Evolutionary conservation across 2,329 filamentous ascomycete genomes (phyloP), one percentile per base, ranked within the genome.

Genomic region (Fusarium euwallaceae): DNA sequence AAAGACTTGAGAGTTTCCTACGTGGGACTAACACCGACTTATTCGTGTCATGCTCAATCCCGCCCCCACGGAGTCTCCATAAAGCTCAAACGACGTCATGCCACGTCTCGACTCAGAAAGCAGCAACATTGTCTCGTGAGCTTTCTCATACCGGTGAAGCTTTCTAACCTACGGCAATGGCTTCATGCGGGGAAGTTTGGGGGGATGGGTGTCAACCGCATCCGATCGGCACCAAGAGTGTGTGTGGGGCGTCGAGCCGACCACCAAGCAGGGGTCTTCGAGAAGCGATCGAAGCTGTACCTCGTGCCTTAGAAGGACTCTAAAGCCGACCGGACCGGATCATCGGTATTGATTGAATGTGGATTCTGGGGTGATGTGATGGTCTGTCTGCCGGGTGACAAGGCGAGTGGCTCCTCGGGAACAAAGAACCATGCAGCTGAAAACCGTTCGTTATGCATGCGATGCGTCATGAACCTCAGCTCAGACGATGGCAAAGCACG

Each of bases 401-500:
- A 32, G 17, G 48, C 24, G 48, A 53, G 24, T 53, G 24, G 27
- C 48, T 51, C 24, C 45, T 29, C 45, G 45, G 45, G 17, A 51
- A 51, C 45, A 51, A 51, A 51, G 45, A 51, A 51, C 16, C 45
- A 27, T 51, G 45, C 24, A 51, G 45, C 16, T 51, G 24, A 51
- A 51, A 29, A 29, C 27, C 27, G 27, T 29, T 24, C 43, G 22
- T 53, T 53, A n/a, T 32, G 10, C 48, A 32, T 29, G 24, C 55
- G 22, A 32, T 29, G 24, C 55, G 22, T 24, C 20, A 66, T 53
- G 43, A 22, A 34, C 32, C 32, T 34, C 32, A 34, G 36, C 17
- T 70, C 69, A 81, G 41, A 89, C 84, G 68, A 89, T 89, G 2
- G 88, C 87, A 82, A 89, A 90, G 73, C 84, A 85, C 39, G 83